phyloP scores from a whole-genome alignment of 208 protist genomes.

The Acanthamoeba healyi region DNA sequence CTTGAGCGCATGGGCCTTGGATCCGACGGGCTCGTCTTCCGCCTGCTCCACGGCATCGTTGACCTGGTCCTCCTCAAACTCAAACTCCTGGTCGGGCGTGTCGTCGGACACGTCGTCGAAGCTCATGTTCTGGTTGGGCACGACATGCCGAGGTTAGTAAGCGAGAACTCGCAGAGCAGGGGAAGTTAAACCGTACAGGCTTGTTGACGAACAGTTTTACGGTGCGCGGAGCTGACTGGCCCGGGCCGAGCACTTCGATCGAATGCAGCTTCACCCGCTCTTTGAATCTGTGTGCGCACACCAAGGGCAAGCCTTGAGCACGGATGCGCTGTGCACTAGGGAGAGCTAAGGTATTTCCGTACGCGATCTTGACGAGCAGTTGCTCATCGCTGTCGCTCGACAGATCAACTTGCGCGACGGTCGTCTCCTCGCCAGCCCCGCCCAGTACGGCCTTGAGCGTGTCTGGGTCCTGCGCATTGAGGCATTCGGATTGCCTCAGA shows the following conservation, averaged over 20 bases:
- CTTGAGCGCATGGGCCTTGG: not conserved
- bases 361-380: constrained; percentile 56
- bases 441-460: not conserved
- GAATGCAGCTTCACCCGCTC: constrained; percentile 8
- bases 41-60: not conserved
- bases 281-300: not conserved
- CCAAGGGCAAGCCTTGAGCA: not conserved
- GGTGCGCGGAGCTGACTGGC: not conserved
- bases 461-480: not conserved
- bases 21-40: not conserved
- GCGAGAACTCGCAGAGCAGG: not conserved
- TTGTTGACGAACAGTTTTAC: constrained; percentile 39
- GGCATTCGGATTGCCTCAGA: not conserved
- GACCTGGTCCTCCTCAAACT: not conserved
- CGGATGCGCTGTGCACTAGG: too few relatives aligned
- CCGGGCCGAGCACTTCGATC: constrained; percentile 22
- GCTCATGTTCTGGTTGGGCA: not conserved
- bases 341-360: too few relatives aligned
- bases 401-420: not conserved
- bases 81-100: not conserved
- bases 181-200: not conserved
- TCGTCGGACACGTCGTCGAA: constrained; percentile 32
- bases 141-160: not conserved
- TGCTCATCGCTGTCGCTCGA: constrained; percentile 24
- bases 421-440: not conserved